Evolutionary conservation across 1,284 basidiomycete species (phyloP), one percentile per base, ranked within the genome.

Genomic region (Ustilago lituana): DNA sequence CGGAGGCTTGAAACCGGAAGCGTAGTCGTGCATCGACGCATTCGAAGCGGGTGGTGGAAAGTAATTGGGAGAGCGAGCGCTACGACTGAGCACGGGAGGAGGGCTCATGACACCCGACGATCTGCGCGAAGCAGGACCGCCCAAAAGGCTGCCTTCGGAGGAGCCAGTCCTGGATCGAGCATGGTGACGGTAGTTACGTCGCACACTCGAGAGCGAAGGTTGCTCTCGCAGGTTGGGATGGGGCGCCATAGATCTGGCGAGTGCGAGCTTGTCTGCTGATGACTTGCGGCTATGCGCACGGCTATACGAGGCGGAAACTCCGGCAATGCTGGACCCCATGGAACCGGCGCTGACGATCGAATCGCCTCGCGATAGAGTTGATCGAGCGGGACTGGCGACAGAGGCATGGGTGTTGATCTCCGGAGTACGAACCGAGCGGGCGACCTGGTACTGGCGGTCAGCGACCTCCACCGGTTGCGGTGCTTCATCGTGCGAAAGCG

Each of bases 31-130:
- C 58, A 65, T 59, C 9, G 61, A 59, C 1, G 31, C 46, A 15
- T 29, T 41, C 15, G 58, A 59, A 7, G 73, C 44, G 10, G 67
- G 57, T 9, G 50, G 63, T 3, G 71, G 74, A 29, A 76, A 78
- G 51, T 78, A 76, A 56, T 59, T 67, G 24, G 59, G 69, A 3
- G 68, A 72, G n/a, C 76, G 62, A 26, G 76, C 76, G 19, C 63
- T 67, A 17, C 62, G 62, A 32, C 56, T 71, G 17, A 71, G 62
- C 26, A 65, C 44, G 7, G 68, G 55, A 14, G 58, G 39, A 15
- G 68, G 62, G 31, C 62, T 66, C 58, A 71, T 62, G 14, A 52
- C 62, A 9, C 62, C 54, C 3, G 67, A 71, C 5, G 62, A 61
- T 33, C 68, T 33, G 15, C 62, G 68, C 19, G 68, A 71, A 20